Evolutionary conservation across 2,329 filamentous ascomycete species (phyloP), one percentile per base, ranked within the genome.

Genomic region (Pochonia chlamydosporia): DNA sequence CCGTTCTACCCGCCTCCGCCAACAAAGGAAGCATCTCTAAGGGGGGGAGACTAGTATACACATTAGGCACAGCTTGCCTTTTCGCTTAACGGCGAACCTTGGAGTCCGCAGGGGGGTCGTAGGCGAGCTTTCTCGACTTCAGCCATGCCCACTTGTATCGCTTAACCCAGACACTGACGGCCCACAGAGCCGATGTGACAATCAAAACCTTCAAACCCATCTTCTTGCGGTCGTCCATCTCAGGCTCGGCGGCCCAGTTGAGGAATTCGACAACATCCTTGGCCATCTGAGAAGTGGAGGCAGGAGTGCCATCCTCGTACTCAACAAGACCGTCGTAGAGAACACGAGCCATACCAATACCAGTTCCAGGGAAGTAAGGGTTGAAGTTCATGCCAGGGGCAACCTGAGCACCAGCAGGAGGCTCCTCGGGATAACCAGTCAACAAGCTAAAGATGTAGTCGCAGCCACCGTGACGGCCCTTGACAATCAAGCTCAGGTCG

Each of bases 151-250:
- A 99, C 84, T 97, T 99, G 85, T 99, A 99, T 76, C 91, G 85
- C 87, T 99, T 99, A 57, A 97, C 86, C 90, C 91, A 99, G 61
- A 99, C 82, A 69, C 87, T 95, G 63, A 97, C 63, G 48, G 89
- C 89, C 66, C 89, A 87, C 54, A 99, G 77, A 52, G 85, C 81
- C 52, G 85, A 79, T 47, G 84, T 82, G 57, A 96, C 81, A 57
- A 87, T 83, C 60, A 99, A 70, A 46, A 95, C 88, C 84, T 99
- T 97, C 81, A 95, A 84, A 63, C 93, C 93, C 93, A 97, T 99
- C 78, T 90, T 93, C 87, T 99, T 99, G 67, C 93, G 87, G 68
- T 96, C 85, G 66, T 99, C 93, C 90, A 96, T 96, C 79, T 99
- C 93, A 42, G 93, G 93, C 78, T 99, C 93, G 49, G 93, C 91